Evolutionary conservation across 495 filamentous ascomycete genomes (phyloP).

Genomic region (Hyaloscypha hepaticicola): DNA sequence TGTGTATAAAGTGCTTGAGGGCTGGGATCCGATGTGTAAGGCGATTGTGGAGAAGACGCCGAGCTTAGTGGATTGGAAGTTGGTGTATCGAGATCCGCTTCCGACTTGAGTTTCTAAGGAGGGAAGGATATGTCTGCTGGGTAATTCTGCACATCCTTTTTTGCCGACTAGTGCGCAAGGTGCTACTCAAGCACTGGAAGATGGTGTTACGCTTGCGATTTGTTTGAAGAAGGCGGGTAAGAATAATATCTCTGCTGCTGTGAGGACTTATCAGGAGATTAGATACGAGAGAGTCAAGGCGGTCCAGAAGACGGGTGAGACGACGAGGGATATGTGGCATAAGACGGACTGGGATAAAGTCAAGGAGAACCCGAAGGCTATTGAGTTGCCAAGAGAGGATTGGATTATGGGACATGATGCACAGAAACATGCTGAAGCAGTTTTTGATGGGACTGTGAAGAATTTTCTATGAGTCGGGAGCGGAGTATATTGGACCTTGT

Average conservation of each 20-base stretch:
- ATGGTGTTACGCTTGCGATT: slow-evolving; percentile 64
- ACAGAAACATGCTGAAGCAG: slow-evolving; percentile 54
- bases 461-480: slow-evolving; percentile 2
- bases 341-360: slow-evolving; percentile 58
- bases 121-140: slow-evolving; percentile 59
- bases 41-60: slow-evolving; percentile 61
- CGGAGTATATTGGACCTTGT: not conserved
- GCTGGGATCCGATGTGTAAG: slow-evolving; percentile 62
- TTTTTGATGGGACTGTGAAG: slow-evolving; percentile 33
- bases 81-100: slow-evolving; percentile 68
- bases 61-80: slow-evolving; percentile 63
- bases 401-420: slow-evolving; percentile 66
- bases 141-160: slow-evolving; percentile 73
- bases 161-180: slow-evolving; percentile 69
- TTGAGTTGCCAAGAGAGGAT: slow-evolving; percentile 54
- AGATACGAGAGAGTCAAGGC: slow-evolving; percentile 53
- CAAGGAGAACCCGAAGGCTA: slow-evolving; percentile 56
- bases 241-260: slow-evolving; percentile 41
- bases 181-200: slow-evolving; percentile 70
- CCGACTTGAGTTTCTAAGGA: slow-evolving; percentile 61
- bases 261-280: slow-evolving; percentile 48
- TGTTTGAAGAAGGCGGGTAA: slow-evolving; percentile 50
- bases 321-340: slow-evolving; percentile 61
- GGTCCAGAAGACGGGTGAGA: slow-evolving; percentile 59
- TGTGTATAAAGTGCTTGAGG: slow-evolving; percentile 56